A percentile compares a stretch with the other conserved stretches of the same genome.
These are phyloP conservation scores for Agrocybe pediades DNA, from an alignment of 768 basidiomycete genomes.

Conservation along the genomic window DNA sequence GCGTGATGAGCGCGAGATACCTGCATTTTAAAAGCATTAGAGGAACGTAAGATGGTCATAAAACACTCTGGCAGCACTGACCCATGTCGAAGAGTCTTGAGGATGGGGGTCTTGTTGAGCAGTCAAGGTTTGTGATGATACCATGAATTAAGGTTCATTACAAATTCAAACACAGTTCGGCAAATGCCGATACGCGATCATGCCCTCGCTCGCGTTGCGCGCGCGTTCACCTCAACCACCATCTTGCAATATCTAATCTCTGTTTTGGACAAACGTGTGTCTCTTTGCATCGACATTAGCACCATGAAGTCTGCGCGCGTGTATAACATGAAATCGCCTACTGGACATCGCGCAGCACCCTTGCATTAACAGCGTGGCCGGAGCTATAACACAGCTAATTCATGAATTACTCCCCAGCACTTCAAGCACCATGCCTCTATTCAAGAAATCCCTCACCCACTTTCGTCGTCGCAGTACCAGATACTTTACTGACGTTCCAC, in stretches of 20 bases:
- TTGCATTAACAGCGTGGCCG: constrained; percentile 8
- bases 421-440: constrained; percentile 31
- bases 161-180: constrained; percentile 39
- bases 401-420: not conserved
- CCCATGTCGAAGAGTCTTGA: constrained; percentile 81
- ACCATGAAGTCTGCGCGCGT: not conserved
- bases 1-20: constrained; percentile 96
- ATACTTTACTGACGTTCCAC: constrained; percentile 40
- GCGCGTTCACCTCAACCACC: not conserved
- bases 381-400: constrained; percentile 1
- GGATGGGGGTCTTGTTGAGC: constrained; percentile 51
- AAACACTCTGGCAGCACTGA: constrained; percentile 44
- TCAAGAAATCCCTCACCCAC: constrained; percentile 35
- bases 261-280: not conserved
- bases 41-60: constrained; percentile 16
- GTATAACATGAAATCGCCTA: not conserved
- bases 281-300: not conserved
- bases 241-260: not conserved
- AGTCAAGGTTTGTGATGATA: constrained; percentile 58
- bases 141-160: constrained; percentile 43
- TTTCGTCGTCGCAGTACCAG: constrained; percentile 41
- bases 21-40: constrained; percentile 38
- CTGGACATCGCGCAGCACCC: constrained; percentile 4
- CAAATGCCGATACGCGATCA: constrained; percentile 19
- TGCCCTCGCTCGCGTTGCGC: not conserved